These are phyloP conservation scores for Alisma plantagoaquatica DNA, from an alignment of 106 monocot species.

Conservation along the genomic window DNA sequence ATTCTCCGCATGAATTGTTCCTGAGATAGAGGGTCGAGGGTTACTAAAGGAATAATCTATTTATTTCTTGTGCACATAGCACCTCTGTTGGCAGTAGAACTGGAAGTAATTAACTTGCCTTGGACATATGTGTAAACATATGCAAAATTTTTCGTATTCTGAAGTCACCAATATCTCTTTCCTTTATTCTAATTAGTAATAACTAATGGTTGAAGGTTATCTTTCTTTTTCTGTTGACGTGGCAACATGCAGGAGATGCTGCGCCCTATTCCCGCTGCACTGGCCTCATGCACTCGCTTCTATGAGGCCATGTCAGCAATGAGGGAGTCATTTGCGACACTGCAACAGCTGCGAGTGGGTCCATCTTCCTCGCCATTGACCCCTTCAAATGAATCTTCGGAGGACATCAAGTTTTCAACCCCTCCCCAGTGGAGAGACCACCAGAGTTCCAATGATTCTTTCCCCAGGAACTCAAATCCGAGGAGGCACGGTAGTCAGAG, in stretches of 20 bases:
- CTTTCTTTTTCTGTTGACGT: too few species aligned
- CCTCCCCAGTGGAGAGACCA: slow-evolving; percentile 38
- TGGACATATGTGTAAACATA: too few species aligned
- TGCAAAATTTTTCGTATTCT: too few species aligned
- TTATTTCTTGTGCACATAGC: too few species aligned
- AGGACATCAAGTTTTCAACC: slow-evolving; percentile 32
- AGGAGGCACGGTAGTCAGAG: slow-evolving; percentile 6
- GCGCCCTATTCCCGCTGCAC: slow-evolving; percentile 72
- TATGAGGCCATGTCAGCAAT: slow-evolving; percentile 95
- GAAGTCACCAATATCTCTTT: too few species aligned
- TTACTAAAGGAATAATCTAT: too few species aligned
- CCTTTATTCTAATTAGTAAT: too few species aligned
- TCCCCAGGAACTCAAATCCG: slow-evolving; percentile 28
- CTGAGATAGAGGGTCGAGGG: too few species aligned
- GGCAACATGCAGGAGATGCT: slow-evolving; percentile 90
- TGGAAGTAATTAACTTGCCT: too few species aligned
- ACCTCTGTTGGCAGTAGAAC: too few species aligned
- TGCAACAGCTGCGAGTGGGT: slow-evolving; percentile 63
- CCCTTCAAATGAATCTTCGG: slow-evolving; percentile 2
- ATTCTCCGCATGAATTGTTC: too few species aligned
- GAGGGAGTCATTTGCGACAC: slow-evolving; percentile 74
- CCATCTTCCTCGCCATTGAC: slow-evolving; percentile 21
- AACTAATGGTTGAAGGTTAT: too few species aligned
- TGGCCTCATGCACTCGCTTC: slow-evolving; percentile 86
- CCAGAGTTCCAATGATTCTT: slow-evolving; percentile 23